Percentiles rank a stretch among this genome's conserved stretches.
Evolutionary conservation across 208 protist species (phyloP).

Genomic region (Entamoeba moshkovskii): DNA sequence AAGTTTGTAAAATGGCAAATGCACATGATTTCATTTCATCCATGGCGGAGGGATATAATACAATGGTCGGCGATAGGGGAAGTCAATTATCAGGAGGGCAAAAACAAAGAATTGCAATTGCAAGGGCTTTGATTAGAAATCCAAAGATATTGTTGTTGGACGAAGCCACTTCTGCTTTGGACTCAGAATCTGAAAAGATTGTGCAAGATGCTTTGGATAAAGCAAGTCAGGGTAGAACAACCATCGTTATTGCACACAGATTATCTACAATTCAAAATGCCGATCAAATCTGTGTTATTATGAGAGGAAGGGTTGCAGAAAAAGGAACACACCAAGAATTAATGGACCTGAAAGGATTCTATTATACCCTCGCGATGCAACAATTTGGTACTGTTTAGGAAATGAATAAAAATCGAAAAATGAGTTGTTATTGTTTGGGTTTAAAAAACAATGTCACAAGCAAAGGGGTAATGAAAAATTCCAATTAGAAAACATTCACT

Average conservation of each 20-base stretch:
- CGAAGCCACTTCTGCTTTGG: conserved; percentile 68
- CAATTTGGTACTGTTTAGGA: no score
- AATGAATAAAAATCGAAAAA: no score
- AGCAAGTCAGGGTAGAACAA: conserved; percentile 58
- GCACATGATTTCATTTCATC: not conserved
- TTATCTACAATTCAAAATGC: conserved; percentile 66
- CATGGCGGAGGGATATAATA: not conserved
- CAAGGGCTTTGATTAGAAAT: conserved; percentile 58
- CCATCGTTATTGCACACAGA: conserved; percentile 73
- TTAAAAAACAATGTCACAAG: no score
- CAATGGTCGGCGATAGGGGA: not conserved
- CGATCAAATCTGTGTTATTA: conserved; percentile 72
- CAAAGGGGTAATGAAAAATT: no score
- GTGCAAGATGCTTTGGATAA: conserved; percentile 59
- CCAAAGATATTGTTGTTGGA: conserved; percentile 70
- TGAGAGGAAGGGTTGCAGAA: conserved; percentile 62
- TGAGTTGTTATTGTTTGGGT: no score
- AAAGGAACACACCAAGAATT: conserved; percentile 64
- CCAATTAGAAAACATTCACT: no score
- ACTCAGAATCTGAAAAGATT: conserved; percentile 62
- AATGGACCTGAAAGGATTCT: not conserved
- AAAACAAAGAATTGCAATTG: conserved; percentile 75
- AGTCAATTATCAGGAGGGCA: conserved; percentile 63
- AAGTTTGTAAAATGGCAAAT: not conserved
- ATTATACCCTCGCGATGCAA: not conserved